phyloP scores from a whole-genome alignment of 257 asterid species.

The Datura wrightii region DNA sequence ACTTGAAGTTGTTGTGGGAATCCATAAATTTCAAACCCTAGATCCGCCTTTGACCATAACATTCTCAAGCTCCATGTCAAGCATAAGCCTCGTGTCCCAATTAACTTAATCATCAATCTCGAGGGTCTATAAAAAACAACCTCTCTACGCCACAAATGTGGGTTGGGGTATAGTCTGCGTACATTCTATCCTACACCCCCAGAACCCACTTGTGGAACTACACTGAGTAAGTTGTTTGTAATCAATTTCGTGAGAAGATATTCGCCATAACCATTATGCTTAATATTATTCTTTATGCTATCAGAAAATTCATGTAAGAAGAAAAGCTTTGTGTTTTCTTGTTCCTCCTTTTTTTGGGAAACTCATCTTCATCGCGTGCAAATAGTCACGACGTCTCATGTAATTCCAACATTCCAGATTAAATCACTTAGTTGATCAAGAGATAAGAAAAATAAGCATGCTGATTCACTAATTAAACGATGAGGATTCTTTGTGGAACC shows the following conservation, averaged over 20 bases:
- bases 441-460: not conserved
- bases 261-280: not conserved
- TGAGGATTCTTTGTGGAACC: not conserved
- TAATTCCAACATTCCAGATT: constrained; percentile 7
- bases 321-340: not conserved
- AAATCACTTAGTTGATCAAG: constrained; percentile 8
- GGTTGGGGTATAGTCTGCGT: no score
- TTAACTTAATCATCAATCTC: not conserved
- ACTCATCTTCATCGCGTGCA: not conserved
- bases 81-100: not conserved
- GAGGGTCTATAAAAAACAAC: no score
- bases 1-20: no score
- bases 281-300: not conserved
- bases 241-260: no score
- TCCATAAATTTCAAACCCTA: no score
- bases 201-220: no score
- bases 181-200: no score
- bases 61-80: not conserved
- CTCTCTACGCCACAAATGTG: no score
- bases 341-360: not conserved
- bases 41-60: not conserved
- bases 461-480: not conserved
- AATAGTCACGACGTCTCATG: not conserved
- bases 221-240: no score
- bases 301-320: not conserved